Base-by-base conservation (phyloP, 352 stramenopile species). In the Phytophthora megakarya region DNA sequence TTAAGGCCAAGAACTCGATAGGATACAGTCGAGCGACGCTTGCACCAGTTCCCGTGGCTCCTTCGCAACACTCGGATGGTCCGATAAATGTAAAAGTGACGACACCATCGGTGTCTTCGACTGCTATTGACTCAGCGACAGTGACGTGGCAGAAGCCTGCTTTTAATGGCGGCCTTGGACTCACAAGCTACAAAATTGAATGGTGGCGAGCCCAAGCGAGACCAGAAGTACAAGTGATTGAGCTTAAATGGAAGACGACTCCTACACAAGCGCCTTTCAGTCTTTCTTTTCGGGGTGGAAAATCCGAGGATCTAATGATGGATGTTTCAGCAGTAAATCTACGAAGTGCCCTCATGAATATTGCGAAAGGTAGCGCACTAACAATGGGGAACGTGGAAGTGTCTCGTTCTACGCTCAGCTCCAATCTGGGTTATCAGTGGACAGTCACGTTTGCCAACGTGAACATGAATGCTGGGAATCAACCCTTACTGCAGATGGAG, bases 291-390 rank as follows among this genome's bases (percentile, higher is more conserved):
- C 83, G 86, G 48, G 80, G 79, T 18, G 56, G 44, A 9, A 71
- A 78, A 18, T 95, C 91, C 1, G 76, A 80, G 5, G 76, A 82
- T n/a, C 60, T 98, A 42, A 65, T 75, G 3, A 88, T 86, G 54
- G 76, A 97, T 65, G 75, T 90, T 1, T 60, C 80, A 18, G 68
- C 89, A 0, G 86, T 90, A 61, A 93, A 96, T 62, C 42, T 98
- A 10, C 81, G 92, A 3, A 88, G 76, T 56, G 85, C 88, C 19
- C 66, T 98, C 33, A 92, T 98, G 75, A 98, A 97, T 60, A 80
- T 98, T 18, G 75, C 92, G 8, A 52, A 60, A 10, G 51, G 48
- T 15, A 37, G 35, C 3, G 48, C 53, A 16, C 62, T 76, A 21
- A 9, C 61, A 9, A 57, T 88, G 12, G 63, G 66, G 0, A 54